Evolutionary conservation across 768 basidiomycete species (phyloP), one percentile per base, ranked within the genome.

Genomic region (Exsudoporus frostii): DNA sequence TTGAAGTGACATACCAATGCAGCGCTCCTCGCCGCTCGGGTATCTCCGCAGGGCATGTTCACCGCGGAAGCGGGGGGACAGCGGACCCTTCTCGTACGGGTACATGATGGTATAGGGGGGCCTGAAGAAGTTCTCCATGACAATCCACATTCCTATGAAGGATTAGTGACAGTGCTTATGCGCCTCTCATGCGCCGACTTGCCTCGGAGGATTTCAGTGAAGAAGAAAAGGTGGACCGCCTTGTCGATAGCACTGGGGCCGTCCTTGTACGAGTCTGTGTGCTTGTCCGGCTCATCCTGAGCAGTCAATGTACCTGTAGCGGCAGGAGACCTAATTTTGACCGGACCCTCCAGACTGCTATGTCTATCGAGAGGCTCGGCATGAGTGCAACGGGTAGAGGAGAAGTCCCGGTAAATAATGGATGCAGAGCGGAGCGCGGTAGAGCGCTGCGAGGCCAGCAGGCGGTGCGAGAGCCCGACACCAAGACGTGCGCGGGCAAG

Each of bases 21-120:
- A 99, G 41, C 97, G 85, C 71, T 99, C 97, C 75, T 99, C 97
- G 22, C 97, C 97, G 57, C 88, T 95, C 14, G 97, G 93, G 72
- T 99, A 99, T 62, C 97, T 78, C 54, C 97, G 85, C 56, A 99
- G 75, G 29, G 97, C 97, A 72, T 99, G 97, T 72, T 99, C 97
- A 43, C 97, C 97, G 65, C 97, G 87, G 79, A 99, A 99, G 55
- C 97, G 91, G 45, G 97, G 94, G 27, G 94, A 97, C 44, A 98
- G 74, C 22, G 97, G 97, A 32, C 97, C 97, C 71, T 98, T 98
- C 76, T 99, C 97, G 62, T 93, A 97, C 5, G 94, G 95, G 69
- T 93, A 93, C 88, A 88, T 94, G 78, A 98, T 98, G 30, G 96
- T 99, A 73, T 98, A 99, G 25, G 96, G 96, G 27, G 91, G 92